phyloP scores from a whole-genome alignment of 768 basidiomycete genomes.

The Termitomyces sp. region DNA sequence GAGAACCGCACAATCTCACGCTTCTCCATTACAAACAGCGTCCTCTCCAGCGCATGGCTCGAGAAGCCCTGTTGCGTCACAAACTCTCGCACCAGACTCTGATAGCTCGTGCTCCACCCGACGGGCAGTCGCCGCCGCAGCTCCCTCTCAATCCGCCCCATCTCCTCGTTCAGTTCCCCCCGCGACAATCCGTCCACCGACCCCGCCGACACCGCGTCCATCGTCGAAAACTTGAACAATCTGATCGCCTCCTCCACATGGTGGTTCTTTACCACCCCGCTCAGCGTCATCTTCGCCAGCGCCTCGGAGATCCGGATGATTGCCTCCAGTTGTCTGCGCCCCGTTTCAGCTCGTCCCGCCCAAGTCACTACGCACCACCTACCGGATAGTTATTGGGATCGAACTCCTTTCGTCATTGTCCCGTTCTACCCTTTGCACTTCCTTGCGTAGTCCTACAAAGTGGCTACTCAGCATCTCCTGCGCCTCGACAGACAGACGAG shows the following conservation, averaged over 20 bases:
- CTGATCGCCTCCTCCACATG: slow-evolving; percentile 98
- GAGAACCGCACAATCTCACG: slow-evolving; percentile 92
- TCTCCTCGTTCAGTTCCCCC: slow-evolving; percentile 90
- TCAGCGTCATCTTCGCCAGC: slow-evolving; percentile 89
- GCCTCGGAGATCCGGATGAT: slow-evolving; percentile 99
- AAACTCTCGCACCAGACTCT: slow-evolving; percentile 89
- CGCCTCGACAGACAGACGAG: slow-evolving; percentile 87
- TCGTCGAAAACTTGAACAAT: slow-evolving; percentile 97
- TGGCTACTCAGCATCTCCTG: slow-evolving; percentile 96
- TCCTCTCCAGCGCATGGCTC: slow-evolving; percentile 86
- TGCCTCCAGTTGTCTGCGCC: slow-evolving; percentile 83
- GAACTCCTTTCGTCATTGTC: slow-evolving; percentile 98
- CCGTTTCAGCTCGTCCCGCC: neutral
- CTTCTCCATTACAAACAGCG: slow-evolving; percentile 90
- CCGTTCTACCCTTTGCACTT: slow-evolving; percentile 92
- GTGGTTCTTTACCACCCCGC: slow-evolving; percentile 79
- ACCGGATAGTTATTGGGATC: slow-evolving; percentile 98
- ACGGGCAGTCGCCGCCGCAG: slow-evolving; percentile 78
- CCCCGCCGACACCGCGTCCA: slow-evolving; percentile 97
- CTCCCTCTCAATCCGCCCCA: slow-evolving; percentile 85
- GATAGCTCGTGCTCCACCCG: slow-evolving; percentile 97
- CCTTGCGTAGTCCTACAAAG: slow-evolving; percentile 87
- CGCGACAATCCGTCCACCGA: slow-evolving; percentile 90
- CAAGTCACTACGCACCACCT: slow-evolving; percentile 18
- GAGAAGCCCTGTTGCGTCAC: slow-evolving; percentile 90